Evolutionary conservation across 2,329 filamentous ascomycete genomes (phyloP).

Genomic region (Penicillium sp.): DNA sequence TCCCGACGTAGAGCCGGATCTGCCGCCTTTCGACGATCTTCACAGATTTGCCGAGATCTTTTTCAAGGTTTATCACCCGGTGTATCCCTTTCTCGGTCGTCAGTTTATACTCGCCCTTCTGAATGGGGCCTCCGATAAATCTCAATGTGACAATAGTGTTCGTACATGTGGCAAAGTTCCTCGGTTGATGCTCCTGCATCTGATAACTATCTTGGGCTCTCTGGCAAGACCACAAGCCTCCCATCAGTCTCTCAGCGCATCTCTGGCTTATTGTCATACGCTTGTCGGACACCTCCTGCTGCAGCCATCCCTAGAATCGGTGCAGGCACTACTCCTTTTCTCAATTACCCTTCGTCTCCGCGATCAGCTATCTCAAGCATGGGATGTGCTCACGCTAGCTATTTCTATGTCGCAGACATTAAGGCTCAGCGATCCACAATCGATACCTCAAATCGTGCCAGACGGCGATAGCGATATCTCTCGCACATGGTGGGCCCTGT

Average conservation of each 20-base stretch:
- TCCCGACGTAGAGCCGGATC: not conserved
- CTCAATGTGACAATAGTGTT: not conserved
- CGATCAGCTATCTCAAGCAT: slow-evolving; percentile 6
- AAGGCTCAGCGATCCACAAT: not conserved
- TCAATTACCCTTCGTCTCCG: slow-evolving; percentile 4
- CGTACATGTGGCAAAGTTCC: not conserved
- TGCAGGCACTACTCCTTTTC: not conserved
- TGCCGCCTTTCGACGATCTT: not conserved
- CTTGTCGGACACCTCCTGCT: not conserved
- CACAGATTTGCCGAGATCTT: not conserved
- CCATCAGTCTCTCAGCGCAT: not conserved
- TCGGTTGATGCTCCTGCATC: not conserved
- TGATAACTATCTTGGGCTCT: not conserved
- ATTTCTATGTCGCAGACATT: slow-evolving; percentile 4
- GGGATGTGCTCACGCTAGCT: slow-evolving; percentile 4
- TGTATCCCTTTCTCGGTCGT: not conserved
- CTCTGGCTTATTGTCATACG: not conserved
- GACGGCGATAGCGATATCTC: not conserved
- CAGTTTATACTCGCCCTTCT: not conserved
- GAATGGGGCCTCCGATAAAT: not conserved
- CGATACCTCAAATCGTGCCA: not conserved
- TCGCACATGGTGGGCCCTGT: not conserved
- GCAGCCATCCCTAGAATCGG: not conserved
- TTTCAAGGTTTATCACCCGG: not conserved
- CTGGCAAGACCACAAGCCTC: not conserved